Evolutionary conservation across 305 asterid species (phyloP), one percentile per base, ranked within the genome.

Genomic region (Lippia alba): DNA sequence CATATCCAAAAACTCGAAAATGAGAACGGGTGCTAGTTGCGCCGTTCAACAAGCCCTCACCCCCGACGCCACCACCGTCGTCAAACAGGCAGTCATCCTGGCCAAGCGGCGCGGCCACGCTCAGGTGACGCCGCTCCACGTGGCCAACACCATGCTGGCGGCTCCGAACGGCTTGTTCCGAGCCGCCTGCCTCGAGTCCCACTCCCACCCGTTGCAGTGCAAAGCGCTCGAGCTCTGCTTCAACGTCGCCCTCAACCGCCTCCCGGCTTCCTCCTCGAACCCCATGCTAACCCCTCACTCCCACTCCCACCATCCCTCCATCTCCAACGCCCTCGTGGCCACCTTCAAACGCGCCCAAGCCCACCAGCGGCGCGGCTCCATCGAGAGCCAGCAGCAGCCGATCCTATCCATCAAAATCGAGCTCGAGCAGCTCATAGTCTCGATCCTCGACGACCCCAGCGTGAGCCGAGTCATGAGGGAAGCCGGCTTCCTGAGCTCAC

Each of bases 381-480:
- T 84, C 0, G 97, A 89, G 36, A 84, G 71, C 72, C 97, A 89
- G 66, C 96, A 84, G 61, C 95, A 81, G 61, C 82, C 94, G 1
- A 69, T 91, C 32, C 63, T 89, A 18, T 83, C 93, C 8, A 89
- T 85, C 0, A 90, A 88, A 60, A 84, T 94, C 66, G 99, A 94
- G 81, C 76, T 94, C 39, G 88, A 91, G 56, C 96, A 88, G 85
- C 96, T 94, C 19, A 78, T 94, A 36, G 70, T 94, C 3, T 92
- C 99, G 15, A 94, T 94, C 8, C 15, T 94, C 5, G 97, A 94
- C 70, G 99, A 94, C 49, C 99, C 99, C 7, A 90, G 98, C 74
- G 99, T 94, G 0, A 94, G 99, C 67, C 79, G 99, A 61, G 99
- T 91, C 59, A 94, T 94, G 99, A 79, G 89, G 40, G 99, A 94